These are phyloP conservation scores for Petunia hybrid DNA, from an alignment of 305 asterid genomes.

Conservation along the genomic window DNA sequence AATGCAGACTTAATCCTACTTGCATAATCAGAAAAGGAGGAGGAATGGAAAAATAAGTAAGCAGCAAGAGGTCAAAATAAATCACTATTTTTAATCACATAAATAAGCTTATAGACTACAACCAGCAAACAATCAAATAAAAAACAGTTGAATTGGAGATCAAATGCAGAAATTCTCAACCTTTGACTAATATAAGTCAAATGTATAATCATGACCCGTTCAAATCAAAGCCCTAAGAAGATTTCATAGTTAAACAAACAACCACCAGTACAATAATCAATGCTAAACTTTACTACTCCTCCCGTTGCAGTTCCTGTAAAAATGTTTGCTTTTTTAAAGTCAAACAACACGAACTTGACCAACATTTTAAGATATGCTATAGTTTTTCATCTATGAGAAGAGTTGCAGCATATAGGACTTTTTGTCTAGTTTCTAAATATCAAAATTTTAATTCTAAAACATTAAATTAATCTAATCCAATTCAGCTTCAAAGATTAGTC, in stretches of 20 bases:
- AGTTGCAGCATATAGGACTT: too few relatives aligned
- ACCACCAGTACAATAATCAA: not conserved
- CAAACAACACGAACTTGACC: too few relatives aligned
- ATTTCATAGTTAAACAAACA: not conserved
- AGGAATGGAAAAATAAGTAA: not conserved
- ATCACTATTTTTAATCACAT: not conserved
- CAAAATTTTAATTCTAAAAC: too few relatives aligned
- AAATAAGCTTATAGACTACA: slow-evolving; percentile 4
- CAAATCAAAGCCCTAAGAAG: not conserved
- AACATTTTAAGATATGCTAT: too few relatives aligned
- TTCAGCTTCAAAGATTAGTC: too few relatives aligned
- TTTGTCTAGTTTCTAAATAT: too few relatives aligned
- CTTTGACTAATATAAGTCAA: slow-evolving; percentile 17
- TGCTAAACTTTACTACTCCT: not conserved
- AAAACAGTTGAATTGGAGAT: not conserved
- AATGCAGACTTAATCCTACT: not conserved
- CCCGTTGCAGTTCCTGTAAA: too few relatives aligned
- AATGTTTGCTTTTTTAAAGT: too few relatives aligned
- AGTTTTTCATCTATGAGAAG: too few relatives aligned
- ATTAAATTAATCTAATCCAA: too few relatives aligned
- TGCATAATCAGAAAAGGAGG: not conserved
- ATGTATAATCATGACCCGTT: not conserved
- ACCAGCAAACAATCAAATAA: not conserved
- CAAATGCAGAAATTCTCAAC: not conserved
- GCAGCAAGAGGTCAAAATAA: slow-evolving; percentile 4